Evolutionary conservation across 176 grass and related monocot species (phyloP).

Genomic region (Panicum miliaceum): DNA sequence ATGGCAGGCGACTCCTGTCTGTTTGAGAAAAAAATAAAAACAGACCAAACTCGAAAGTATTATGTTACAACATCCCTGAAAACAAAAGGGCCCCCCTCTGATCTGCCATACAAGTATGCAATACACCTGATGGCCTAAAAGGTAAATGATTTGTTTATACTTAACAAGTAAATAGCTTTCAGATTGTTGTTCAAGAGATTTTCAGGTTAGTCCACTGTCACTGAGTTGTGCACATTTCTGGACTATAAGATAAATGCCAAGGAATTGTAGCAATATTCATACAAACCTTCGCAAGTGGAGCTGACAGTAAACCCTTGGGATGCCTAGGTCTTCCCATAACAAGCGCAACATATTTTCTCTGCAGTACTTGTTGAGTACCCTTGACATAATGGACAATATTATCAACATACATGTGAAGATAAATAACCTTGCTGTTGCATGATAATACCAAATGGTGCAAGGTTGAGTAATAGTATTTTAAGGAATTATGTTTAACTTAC

Average conservation of each 20-base stretch:
- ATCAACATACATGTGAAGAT: constrained; percentile 22
- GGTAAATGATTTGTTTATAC: neutral
- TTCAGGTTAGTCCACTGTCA: constrained; percentile 25
- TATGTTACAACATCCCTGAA: neutral
- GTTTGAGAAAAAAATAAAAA: neutral
- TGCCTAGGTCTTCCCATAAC: constrained; percentile 80
- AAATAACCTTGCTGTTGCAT: constrained; percentile 1
- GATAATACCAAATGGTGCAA: constrained; percentile 29
- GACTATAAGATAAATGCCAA: constrained; percentile 15
- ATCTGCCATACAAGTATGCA: neutral
- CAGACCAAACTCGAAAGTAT: neutral
- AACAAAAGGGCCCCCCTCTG: neutral
- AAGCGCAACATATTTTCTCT: constrained; percentile 95
- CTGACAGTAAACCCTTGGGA: constrained; percentile 72
- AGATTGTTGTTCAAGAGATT: neutral
- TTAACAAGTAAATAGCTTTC: neutral
- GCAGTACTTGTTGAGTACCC: constrained; percentile 66
- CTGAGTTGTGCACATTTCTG: neutral
- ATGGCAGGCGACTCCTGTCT: too few relatives aligned
- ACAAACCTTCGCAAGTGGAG: constrained; percentile 82
- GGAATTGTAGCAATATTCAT: constrained; percentile 4
- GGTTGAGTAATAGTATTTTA: constrained; percentile 18
- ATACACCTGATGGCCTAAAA: neutral
- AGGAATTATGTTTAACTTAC: constrained; percentile 50
- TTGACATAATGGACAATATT: constrained; percentile 43